Conservation (phyloP, 345 rosid genomes). For the Aquilaria yunnanensis region DNA sequence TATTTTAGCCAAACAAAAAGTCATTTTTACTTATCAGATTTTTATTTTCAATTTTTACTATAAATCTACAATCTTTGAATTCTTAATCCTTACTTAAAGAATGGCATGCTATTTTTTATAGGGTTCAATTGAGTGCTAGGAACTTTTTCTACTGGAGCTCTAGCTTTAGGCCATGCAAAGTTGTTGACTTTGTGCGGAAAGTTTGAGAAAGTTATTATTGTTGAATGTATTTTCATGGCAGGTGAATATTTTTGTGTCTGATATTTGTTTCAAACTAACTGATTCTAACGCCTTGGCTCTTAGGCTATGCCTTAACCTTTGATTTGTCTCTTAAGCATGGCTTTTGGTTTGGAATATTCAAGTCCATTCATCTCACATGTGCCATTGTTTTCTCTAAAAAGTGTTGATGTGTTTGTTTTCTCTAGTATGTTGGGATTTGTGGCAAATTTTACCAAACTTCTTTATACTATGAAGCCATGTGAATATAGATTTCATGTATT, state of each 20-base stretch:
- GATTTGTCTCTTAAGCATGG: too few species aligned
- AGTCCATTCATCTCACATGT: too few species aligned
- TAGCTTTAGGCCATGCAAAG: constrained; percentile 74
- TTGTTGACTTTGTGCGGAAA: constrained; percentile 36
- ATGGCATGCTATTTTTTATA: too few species aligned
- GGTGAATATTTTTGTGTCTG: constrained; percentile 26
- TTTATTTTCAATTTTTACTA: neutral
- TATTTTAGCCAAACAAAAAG: constrained; percentile 18
- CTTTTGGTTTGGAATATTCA: too few species aligned
- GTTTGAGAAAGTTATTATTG: constrained; percentile 39
- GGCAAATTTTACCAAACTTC: constrained; percentile 59
- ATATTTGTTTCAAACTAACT: too few species aligned
- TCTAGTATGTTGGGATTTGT: constrained; percentile 34
- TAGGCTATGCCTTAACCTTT: too few species aligned
- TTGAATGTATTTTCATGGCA: constrained; percentile 67
- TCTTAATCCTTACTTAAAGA: too few species aligned
- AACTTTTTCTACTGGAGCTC: constrained; percentile 75
- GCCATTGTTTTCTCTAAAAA: neutral
- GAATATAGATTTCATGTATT: constrained; percentile 86
- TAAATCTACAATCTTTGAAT: too few species aligned
- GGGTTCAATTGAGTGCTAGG: constrained; percentile 83
- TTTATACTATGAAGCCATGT: constrained; percentile 65
- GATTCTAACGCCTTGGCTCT: too few species aligned
- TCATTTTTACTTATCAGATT: neutral
- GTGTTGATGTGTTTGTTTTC: neutral